phyloP scores from a whole-genome alignment of 148 eudicot genomes.

The Oxyria digyna region DNA sequence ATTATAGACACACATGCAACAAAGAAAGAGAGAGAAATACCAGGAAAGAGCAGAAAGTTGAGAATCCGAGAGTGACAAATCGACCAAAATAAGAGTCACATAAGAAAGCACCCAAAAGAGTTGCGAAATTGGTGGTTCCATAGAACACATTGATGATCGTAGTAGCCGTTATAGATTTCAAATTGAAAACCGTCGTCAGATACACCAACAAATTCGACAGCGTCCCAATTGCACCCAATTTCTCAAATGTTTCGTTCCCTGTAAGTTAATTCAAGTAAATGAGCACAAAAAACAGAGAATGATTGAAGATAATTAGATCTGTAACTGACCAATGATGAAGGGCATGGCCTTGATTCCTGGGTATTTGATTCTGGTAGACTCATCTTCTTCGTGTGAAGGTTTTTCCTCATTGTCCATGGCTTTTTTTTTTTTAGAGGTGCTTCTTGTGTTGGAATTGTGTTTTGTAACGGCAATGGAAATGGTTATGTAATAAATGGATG shows the following conservation, averaged over 20 bases:
- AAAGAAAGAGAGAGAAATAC: conserved; percentile 15
- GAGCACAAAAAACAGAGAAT: neutral
- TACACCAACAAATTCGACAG: conserved; percentile 52
- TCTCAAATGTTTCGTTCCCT: conserved; percentile 95
- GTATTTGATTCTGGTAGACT: conserved; percentile 25
- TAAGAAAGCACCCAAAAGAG: conserved; percentile 63
- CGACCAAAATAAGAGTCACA: conserved; percentile 76
- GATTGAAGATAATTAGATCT: neutral
- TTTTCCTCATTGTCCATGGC: neutral
- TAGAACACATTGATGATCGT: conserved; percentile 46
- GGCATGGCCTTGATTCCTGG: conserved; percentile 62
- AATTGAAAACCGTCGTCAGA: conserved; percentile 57
- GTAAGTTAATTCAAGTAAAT: neutral
- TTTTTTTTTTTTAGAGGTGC: neutral
- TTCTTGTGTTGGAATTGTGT: too few relatives aligned
- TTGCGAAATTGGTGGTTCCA: conserved; percentile 70
- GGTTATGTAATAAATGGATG: neutral
- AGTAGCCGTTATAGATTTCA: conserved; percentile 52
- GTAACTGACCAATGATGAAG: conserved; percentile 39
- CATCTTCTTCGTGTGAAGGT: conserved; percentile 7
- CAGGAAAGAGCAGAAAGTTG: conserved; percentile 48
- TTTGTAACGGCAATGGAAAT: too few relatives aligned
- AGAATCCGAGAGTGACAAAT: conserved; percentile 56
- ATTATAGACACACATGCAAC: too few relatives aligned
- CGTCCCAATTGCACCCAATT: conserved; percentile 70